Percentiles rank a stretch among this genome's conserved stretches.
phyloP scores from a whole-genome alignment of 1,284 basidiomycete species.

The Ustanciosporium gigantosporum region DNA sequence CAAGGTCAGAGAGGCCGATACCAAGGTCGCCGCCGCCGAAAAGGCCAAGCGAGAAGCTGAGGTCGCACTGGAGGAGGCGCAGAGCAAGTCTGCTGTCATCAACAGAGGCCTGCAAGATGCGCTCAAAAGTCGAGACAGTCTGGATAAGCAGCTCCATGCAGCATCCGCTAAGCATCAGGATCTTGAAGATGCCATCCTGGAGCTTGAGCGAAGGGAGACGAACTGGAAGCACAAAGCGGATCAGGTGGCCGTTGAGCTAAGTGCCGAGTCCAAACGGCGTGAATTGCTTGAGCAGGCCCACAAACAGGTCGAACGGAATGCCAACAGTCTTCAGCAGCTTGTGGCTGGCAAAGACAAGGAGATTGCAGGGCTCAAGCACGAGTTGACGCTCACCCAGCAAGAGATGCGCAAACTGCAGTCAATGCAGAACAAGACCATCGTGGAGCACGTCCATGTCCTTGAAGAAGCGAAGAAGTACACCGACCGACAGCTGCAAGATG shows the following conservation, averaged over 20 bases:
- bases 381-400: slow-evolving; percentile 73
- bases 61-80: slow-evolving; percentile 79
- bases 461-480: slow-evolving; percentile 96
- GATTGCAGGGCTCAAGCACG: slow-evolving; percentile 75
- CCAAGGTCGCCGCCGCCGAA: slow-evolving; percentile 70
- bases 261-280: slow-evolving; percentile 47
- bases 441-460: slow-evolving; percentile 96
- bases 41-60: slow-evolving; percentile 73
- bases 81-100: slow-evolving; percentile 59
- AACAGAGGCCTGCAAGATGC: slow-evolving; percentile 36
- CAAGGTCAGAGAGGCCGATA: slow-evolving; percentile 64
- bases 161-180: slow-evolving; percentile 65
- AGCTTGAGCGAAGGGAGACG: slow-evolving; percentile 41
- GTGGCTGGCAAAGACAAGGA: slow-evolving; percentile 77
- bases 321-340: slow-evolving; percentile 69
- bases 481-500: slow-evolving; percentile 84
- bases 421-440: slow-evolving; percentile 93
- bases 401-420: slow-evolving; percentile 66
- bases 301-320: slow-evolving; percentile 68
- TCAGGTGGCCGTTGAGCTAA: slow-evolving; percentile 44
- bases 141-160: slow-evolving; percentile 75
- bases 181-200: slow-evolving; percentile 50
- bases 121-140: slow-evolving; percentile 40
- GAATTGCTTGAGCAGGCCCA: slow-evolving; percentile 57
- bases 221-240: slow-evolving; percentile 48